Evolutionary conservation across 73 alveolate species (phyloP), one percentile per base, ranked within the genome.

Genomic region (Tetrahymena borealis): DNA sequence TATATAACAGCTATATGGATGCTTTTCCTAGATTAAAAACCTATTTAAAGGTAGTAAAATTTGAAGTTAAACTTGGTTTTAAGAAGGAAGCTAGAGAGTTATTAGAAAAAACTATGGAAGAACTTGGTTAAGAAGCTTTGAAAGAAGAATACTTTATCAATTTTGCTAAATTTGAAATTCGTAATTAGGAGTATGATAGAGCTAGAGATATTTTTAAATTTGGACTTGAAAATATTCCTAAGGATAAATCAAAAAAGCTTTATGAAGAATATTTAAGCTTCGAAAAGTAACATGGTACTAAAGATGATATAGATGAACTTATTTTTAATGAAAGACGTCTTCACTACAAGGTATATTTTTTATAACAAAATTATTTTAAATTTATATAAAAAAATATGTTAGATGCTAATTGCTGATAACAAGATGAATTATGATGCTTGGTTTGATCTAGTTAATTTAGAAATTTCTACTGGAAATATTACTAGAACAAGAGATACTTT

Each of bases 11-110:
- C 85, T 60, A 93, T 93, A 97, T 99, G 92, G 99, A 99, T 92
- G 97, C 94, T 90, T 95, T 95, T 15, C 99, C 99, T 40, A 96
- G 91, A 79, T 95, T 95, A n/a, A 95, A 93, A 95, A 96, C 99
- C 93, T 99, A 98, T 93, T 90, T 99, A 90, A 99, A 99, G 92
- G 99, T 99, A 7, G 99, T 99, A 78, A 99, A 97, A 96, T 99
- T 97, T 96, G 99, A 98, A 95, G 99, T 98, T 94, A 97, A 98
- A 92, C 98, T 96, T 90, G 96, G 97, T 91, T 94, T 96, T 85
- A 91, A 96, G 91, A 98, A 96, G 32, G 90, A 94, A 77, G 99
- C 99, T 18, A 96, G 99, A 94, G 91, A 91, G 77, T 96, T 97
- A 78, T 99, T 95, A 94, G 99, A 99, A 91, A 94, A 98, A 95